These are phyloP conservation scores for Pisolithus albus DNA, from an alignment of 768 basidiomycete genomes.

Conservation along the genomic window DNA sequence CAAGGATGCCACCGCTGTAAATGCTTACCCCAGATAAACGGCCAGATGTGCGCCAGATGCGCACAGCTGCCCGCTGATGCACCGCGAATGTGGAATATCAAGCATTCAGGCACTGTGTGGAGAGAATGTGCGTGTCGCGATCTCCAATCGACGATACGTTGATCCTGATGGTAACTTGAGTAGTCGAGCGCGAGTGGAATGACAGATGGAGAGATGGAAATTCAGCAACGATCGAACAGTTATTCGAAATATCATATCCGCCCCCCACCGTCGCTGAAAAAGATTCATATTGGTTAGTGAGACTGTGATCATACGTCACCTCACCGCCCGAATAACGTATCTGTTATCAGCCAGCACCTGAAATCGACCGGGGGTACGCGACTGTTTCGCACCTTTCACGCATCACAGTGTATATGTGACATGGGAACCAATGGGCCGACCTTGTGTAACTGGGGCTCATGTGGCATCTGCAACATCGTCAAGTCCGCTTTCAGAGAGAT, in stretches of 20 bases:
- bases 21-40: conserved; percentile 38
- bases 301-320: background rate
- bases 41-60: conserved; percentile 45
- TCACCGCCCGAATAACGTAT: conserved; percentile 2
- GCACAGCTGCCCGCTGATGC: conserved; percentile 38
- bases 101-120: conserved; percentile 39
- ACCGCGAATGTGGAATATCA: conserved; percentile 44
- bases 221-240: conserved; percentile 42
- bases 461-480: conserved; percentile 56
- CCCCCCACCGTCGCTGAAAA: conserved; percentile 30
- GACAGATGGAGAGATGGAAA: conserved; percentile 27
- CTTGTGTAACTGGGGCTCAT: conserved; percentile 54
- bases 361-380: conserved; percentile 30
- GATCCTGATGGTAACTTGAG: conserved; percentile 30
- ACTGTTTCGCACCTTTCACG: conserved; percentile 55
- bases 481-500: conserved; percentile 52
- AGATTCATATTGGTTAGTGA: conserved; percentile 41
- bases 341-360: conserved; percentile 24
- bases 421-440: conserved; percentile 46
- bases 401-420: conserved; percentile 63
- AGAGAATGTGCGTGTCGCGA: conserved; percentile 41
- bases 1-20: conserved; percentile 46
- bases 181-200: conserved; percentile 51
- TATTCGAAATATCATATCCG: conserved; percentile 44
- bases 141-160: conserved; percentile 8